Evolutionary conservation across 2,329 filamentous ascomycete genomes (phyloP).

Genomic region (Xylaria arbuscula): DNA sequence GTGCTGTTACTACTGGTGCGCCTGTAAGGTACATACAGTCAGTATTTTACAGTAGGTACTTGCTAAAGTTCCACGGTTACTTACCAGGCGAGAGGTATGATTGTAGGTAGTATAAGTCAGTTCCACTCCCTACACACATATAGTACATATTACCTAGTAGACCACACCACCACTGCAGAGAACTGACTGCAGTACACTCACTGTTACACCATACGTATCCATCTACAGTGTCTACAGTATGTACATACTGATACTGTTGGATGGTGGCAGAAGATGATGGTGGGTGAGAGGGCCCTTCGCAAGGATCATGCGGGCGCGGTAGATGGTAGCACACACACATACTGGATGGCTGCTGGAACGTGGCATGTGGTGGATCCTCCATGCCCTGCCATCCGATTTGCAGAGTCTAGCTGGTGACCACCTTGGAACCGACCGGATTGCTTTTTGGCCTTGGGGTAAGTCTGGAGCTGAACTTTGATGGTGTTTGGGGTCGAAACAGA

Average conservation of each 20-base stretch:
- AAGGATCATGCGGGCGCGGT: conserved; percentile 37
- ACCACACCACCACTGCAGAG: conserved; percentile 1
- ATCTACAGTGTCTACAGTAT: too few relatives aligned
- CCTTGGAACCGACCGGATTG: conserved; percentile 23
- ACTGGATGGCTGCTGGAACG: conserved; percentile 35
- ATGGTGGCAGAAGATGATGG: not conserved
- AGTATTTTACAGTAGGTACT: too few relatives aligned
- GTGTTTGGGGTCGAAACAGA: conserved; percentile 3
- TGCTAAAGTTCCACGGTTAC: too few relatives aligned
- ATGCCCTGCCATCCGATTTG: conserved; percentile 35
- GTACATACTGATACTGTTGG: not conserved
- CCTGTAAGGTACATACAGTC: too few relatives aligned
- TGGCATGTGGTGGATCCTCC: conserved; percentile 37
- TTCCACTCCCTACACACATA: not conserved
- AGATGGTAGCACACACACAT: conserved; percentile 20
- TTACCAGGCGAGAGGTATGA: too few relatives aligned
- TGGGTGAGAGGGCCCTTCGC: conserved; percentile 12
- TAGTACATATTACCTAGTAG: not conserved
- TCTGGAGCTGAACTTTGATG: conserved; percentile 23
- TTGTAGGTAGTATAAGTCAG: too few relatives aligned
- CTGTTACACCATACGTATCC: too few relatives aligned
- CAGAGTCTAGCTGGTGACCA: conserved; percentile 29
- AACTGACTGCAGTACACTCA: not conserved
- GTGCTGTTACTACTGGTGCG: too few relatives aligned
- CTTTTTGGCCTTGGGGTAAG: conserved; percentile 29